Conservation (phyloP, 495 filamentous ascomycete species). For the Penicillium subrubescens region DNA sequence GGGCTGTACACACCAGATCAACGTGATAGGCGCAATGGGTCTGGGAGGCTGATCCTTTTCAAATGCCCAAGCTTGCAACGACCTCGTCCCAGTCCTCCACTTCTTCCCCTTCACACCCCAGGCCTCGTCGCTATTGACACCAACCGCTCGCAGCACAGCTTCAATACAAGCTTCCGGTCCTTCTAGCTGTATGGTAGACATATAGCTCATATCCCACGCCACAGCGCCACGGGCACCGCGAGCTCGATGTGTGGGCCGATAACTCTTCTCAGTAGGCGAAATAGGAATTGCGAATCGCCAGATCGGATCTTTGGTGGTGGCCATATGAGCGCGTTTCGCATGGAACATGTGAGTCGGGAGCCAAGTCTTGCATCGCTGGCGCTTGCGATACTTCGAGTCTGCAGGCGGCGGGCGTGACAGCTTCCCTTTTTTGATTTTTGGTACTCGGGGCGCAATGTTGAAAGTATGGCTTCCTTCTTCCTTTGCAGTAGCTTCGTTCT, state of each 20-base stretch:
- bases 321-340: constrained; percentile 89
- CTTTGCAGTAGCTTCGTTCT: constrained; percentile 35
- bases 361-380: constrained; percentile 89
- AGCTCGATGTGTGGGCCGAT: constrained; percentile 85
- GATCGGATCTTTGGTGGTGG: constrained; percentile 70
- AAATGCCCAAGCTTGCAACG: constrained; percentile 67
- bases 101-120: constrained; percentile 66
- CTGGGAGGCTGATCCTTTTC: constrained; percentile 54
- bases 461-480: constrained; percentile 38
- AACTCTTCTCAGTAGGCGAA: constrained; percentile 84
- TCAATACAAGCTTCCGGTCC: constrained; percentile 65
- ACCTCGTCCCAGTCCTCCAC: constrained; percentile 74
- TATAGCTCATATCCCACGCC: constrained; percentile 95
- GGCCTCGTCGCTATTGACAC: constrained; percentile 55
- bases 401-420: constrained; percentile 67
- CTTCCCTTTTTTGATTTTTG: constrained; percentile 70
- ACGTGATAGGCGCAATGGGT: constrained; percentile 72
- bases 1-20: constrained; percentile 63
- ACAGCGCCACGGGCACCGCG: constrained; percentile 65
- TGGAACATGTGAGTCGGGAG: constrained; percentile 94
- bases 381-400: constrained; percentile 75
- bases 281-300: constrained; percentile 90
- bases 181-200: constrained; percentile 79
- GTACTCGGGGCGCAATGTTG: constrained; percentile 52
- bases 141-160: constrained; percentile 62